These are phyloP conservation scores for Ettlia oleoabundans DNA, from an alignment of 139 green algal species.

Conservation along the genomic window DNA sequence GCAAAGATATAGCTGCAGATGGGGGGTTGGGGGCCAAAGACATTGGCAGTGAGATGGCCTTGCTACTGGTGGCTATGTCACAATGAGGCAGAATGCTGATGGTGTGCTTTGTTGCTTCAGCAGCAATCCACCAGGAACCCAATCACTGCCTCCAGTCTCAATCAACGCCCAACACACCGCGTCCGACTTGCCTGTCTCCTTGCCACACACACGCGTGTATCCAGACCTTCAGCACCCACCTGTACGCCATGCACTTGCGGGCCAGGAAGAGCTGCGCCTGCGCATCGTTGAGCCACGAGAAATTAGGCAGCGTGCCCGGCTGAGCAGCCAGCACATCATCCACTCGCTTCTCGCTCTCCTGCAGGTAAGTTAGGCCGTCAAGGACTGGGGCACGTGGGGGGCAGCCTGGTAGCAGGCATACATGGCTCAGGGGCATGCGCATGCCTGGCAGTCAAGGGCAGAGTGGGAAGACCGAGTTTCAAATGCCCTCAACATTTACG, in stretches of 20 bases:
- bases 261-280: conserved; percentile 76
- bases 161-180: no score
- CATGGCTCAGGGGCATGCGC: no score
- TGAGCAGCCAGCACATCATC: conserved; percentile 36
- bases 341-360: conserved; percentile 47
- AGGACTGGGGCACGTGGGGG: background rate
- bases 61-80: no score
- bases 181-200: no score
- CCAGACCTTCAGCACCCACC: background rate
- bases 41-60: background rate
- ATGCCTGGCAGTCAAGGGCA: no score
- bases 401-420: no score
- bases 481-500: no score
- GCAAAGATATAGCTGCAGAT: conserved; percentile 79
- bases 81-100: no score
- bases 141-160: no score
- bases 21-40: background rate
- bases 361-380: background rate
- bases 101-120: background rate
- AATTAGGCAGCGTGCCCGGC: conserved; percentile 55
- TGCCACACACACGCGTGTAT: background rate
- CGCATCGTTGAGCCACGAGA: conserved; percentile 62
- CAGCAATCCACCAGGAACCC: no score
- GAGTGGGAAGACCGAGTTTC: no score
- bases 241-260: conserved; percentile 75